Base-by-base conservation (phyloP, 805 yeast genomes). In the Lipomyces starkeyi region DNA sequence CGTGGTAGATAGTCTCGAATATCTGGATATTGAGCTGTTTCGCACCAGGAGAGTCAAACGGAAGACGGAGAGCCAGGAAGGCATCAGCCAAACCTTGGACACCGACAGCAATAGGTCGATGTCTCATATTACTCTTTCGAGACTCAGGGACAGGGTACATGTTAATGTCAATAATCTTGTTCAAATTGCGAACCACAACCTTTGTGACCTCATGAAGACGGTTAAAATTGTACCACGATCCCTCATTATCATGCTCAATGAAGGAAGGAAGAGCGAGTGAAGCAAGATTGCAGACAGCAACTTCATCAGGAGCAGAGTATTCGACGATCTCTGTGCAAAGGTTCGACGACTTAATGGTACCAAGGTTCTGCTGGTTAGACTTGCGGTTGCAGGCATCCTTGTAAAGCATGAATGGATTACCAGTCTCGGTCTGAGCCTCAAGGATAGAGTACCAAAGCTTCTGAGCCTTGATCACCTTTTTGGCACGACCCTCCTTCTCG, bases 51-150 rank as follows among this genome's bases (percentile, higher is more conserved):
- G 97, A 90, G 73, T 92, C 98, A 78, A 93, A 94, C 56, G 98
- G 95, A 67, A 91, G 75, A 75, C 97, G 86, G 70, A 94, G 82
- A 72, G 85, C 83, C 84, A 91, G 86, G 79, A 92, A 94, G 1
- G 89, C 83, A 79, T 94, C 98, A 35, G 98, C 97, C 64, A 94
- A 83, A 67, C 99, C 99, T 79, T 94, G 97, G n/a, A 94, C 97
- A 73, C 99, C 99, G 27, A 94, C 80, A n/a, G 98, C 98, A 75
- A 94, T 86, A 25, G 99, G 98, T 74, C 99, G 85, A 79, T 94
- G 90, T 76, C 87, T 87, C 83, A 86, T 80, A 79, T 95, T 94
- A 20, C 97, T 91, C 58, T 70, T 76, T 74, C 83, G 84, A 4
- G 98, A 94, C 72, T 87, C 90, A 63, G 84, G 86, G 29, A 91